Evolutionary conservation across 2,329 filamentous ascomycete species (phyloP).

Genomic region (Coleophoma eucalyptorum): DNA sequence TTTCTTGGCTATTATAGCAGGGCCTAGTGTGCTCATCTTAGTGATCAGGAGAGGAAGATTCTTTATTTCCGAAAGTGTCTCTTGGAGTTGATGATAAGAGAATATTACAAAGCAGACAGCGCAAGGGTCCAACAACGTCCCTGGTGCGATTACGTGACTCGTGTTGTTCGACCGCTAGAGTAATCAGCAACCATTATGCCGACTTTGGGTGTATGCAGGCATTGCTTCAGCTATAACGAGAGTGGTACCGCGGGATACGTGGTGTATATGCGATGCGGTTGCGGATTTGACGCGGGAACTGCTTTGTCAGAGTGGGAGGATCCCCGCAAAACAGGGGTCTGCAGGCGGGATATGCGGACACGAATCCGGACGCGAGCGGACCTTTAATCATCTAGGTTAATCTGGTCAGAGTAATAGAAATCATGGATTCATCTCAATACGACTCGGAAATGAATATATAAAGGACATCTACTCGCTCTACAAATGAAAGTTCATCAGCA

Average conservation of each 20-base stretch:
- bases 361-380: constrained; percentile 8
- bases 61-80: too few species aligned
- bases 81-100: too few species aligned
- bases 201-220: too few species aligned
- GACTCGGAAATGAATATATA: constrained; percentile 7
- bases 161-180: too few species aligned
- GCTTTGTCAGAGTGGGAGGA: constrained; percentile 7
- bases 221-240: too few species aligned
- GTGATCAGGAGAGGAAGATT: too few species aligned
- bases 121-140: too few species aligned
- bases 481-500: constrained; percentile 6
- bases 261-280: too few species aligned
- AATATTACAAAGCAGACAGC: too few species aligned
- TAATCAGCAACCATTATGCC: too few species aligned
- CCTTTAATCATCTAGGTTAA: constrained; percentile 3
- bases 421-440: background rate
- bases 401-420: constrained; percentile 2
- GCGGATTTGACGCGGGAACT: constrained; percentile 5
- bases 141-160: too few species aligned
- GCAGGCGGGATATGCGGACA: constrained; percentile 13
- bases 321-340: constrained; percentile 11
- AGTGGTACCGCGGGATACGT: constrained; percentile 10
- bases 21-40: constrained; percentile 6
- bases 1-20: constrained; percentile 8
- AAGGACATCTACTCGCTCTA: constrained; percentile 1